Percentiles rank a stretch among this genome's conserved stretches.
Conservation (phyloP, 345 rosid species). For the Geranium brycei region DNA sequence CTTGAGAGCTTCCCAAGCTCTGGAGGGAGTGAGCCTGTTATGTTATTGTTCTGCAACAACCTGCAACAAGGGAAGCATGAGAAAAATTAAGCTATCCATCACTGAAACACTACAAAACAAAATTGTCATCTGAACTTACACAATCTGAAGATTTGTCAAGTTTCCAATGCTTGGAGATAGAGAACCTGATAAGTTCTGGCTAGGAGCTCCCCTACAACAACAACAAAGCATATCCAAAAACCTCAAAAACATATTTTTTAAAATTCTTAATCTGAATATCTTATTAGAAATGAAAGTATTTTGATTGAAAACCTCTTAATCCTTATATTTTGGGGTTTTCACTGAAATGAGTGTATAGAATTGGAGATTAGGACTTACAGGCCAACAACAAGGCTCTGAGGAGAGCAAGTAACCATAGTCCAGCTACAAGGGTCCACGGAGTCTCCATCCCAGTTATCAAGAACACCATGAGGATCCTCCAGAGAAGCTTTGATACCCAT, state of each 20-base stretch:
- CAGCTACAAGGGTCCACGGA: slow-evolving; percentile 97
- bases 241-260: not conserved
- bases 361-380: slow-evolving; percentile 34
- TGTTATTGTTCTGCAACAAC: slow-evolving; percentile 79
- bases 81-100: not conserved
- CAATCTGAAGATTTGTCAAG: slow-evolving; percentile 75
- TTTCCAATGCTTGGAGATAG: slow-evolving; percentile 78
- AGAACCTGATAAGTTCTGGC: slow-evolving; percentile 80
- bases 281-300: too few relatives aligned
- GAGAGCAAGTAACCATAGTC: slow-evolving; percentile 89
- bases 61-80: slow-evolving; percentile 20
- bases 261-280: too few relatives aligned
- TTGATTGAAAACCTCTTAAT: not conserved
- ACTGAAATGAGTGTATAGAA: not conserved
- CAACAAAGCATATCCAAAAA: slow-evolving; percentile 9
- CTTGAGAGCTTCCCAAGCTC: slow-evolving; percentile 62
- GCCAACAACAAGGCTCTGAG: slow-evolving; percentile 65
- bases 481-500: slow-evolving; percentile 64
- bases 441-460: slow-evolving; percentile 81
- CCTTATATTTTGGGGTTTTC: not conserved
- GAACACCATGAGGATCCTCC: slow-evolving; percentile 79
- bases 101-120: not conserved
- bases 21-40: slow-evolving; percentile 68
- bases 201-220: slow-evolving; percentile 62
- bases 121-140: slow-evolving; percentile 29